Evolutionary conservation across 768 basidiomycete genomes (phyloP).

Genomic region (Jaapia argillacea): DNA sequence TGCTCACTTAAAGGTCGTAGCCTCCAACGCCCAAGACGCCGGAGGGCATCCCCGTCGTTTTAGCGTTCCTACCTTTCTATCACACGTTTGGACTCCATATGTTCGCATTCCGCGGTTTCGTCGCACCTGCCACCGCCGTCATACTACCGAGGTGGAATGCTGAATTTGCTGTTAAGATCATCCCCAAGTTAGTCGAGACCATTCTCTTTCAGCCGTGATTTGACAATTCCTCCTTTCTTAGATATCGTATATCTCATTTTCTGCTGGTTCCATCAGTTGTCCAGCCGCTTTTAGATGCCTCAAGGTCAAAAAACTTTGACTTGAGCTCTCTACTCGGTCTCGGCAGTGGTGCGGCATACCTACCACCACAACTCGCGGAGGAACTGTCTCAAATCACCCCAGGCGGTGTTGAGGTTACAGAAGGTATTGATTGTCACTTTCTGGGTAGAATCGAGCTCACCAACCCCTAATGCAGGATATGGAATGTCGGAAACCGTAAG

Average conservation of each 20-base stretch:
- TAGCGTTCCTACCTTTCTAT: conserved; percentile 60
- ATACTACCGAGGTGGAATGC: conserved; percentile 55
- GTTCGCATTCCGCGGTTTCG: conserved; percentile 37
- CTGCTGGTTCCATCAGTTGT: conserved; percentile 52
- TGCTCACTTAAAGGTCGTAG: conserved; percentile 14
- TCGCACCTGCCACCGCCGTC: conserved; percentile 35
- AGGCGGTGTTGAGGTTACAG: conserved; percentile 21
- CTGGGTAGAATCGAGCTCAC: not conserved
- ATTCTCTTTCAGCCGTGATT: conserved; percentile 1
- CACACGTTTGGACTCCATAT: conserved; percentile 56
- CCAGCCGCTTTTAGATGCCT: conserved; percentile 55
- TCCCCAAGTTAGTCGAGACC: conserved; percentile 44
- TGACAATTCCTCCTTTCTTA: conserved; percentile 14
- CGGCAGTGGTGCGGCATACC: conserved; percentile 54
- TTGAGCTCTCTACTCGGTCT: conserved; percentile 37
- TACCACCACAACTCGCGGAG: conserved; percentile 43
- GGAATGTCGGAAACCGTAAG: conserved; percentile 64
- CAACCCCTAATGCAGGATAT: no score
- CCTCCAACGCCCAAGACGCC: conserved; percentile 29
- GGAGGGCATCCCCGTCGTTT: conserved; percentile 33
- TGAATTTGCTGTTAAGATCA: conserved; percentile 35
- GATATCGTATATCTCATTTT: conserved; percentile 43
- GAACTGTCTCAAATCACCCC: conserved; percentile 30
- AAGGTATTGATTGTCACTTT: conserved; percentile 28
- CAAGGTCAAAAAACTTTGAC: conserved; percentile 33